phyloP scores from a whole-genome alignment of 768 basidiomycete genomes.

The Hygrocybe punicea region DNA sequence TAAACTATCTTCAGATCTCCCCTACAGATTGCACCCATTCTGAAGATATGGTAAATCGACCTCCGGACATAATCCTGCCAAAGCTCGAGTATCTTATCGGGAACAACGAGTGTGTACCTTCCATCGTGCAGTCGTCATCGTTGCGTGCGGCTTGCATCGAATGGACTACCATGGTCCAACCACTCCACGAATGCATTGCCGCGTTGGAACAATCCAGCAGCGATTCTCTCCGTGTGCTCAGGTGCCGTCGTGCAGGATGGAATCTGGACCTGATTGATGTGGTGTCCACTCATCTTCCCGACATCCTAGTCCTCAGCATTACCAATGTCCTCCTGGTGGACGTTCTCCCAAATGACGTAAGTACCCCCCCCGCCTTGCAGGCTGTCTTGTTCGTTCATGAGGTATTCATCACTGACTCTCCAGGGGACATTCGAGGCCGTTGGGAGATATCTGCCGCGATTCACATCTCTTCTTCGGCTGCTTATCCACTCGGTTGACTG shows the following conservation, averaged over 20 bases:
- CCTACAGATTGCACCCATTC: neutral
- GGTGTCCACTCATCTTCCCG: neutral
- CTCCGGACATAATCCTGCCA: neutral
- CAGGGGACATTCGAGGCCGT: neutral
- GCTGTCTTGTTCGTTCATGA: too few relatives aligned
- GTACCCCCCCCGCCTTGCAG: neutral
- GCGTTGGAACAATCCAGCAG: neutral
- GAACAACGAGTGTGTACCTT: neutral
- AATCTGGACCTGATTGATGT: neutral
- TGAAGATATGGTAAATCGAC: neutral
- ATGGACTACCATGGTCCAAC: neutral
- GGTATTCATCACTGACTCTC: neutral
- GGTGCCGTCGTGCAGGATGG: neutral
- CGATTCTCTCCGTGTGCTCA: neutral
- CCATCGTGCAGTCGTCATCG: neutral
- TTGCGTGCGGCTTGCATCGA: neutral
- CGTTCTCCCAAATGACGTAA: neutral
- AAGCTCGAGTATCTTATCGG: neutral
- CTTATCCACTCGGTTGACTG: neutral
- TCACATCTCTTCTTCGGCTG: neutral
- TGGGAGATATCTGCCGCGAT: neutral
- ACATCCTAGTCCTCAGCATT: neutral
- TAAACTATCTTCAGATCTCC: neutral
- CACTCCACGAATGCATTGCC: neutral
- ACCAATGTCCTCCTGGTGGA: neutral